Conservation (phyloP, 139 green algal species). For the Chlamydomonas sp. region DNA sequence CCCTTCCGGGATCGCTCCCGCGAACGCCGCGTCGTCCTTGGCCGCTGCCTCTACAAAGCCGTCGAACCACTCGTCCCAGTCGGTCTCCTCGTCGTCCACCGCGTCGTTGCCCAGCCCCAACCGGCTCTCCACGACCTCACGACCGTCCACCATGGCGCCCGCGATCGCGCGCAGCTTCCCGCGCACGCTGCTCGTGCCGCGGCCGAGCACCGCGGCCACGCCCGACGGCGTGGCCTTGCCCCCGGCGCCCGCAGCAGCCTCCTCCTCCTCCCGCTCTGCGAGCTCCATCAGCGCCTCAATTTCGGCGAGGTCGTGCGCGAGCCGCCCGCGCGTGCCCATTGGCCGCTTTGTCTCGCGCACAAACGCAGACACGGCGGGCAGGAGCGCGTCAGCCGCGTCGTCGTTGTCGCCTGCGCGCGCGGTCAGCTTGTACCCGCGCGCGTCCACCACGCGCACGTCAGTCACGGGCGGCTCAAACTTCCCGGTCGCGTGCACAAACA, state of each 20-base stretch:
- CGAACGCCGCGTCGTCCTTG: slow-evolving; percentile 4
- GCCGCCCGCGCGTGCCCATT: background rate
- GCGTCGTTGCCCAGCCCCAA: background rate
- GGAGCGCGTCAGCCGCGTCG: background rate
- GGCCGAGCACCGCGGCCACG: no score
- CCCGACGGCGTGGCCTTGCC: no score
- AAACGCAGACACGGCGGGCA: slow-evolving; percentile 7
- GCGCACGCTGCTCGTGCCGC: no score
- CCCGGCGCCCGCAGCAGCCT: no score
- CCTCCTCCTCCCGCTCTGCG: slow-evolving; percentile 10
- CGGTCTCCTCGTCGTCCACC: slow-evolving; percentile 13
- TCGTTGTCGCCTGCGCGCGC: slow-evolving; percentile 8
- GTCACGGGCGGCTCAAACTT: slow-evolving; percentile 17
- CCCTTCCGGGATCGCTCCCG: background rate
- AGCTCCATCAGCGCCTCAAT: slow-evolving; percentile 21
- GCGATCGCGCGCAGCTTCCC: no score
- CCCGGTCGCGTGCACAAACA: slow-evolving; percentile 18
- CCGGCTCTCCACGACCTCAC: no score
- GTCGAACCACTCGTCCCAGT: slow-evolving; percentile 56
- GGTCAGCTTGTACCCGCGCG: slow-evolving; percentile 17
- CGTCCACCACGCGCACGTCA: slow-evolving; percentile 38
- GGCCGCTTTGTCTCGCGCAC: background rate
- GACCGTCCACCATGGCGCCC: no score
- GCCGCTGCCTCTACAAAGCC: slow-evolving; percentile 59
- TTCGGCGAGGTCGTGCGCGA: slow-evolving; percentile 19